These are phyloP conservation scores for Dactylellina leptospora DNA, from an alignment of 2,329 filamentous ascomycete species.

Conservation along the genomic window DNA sequence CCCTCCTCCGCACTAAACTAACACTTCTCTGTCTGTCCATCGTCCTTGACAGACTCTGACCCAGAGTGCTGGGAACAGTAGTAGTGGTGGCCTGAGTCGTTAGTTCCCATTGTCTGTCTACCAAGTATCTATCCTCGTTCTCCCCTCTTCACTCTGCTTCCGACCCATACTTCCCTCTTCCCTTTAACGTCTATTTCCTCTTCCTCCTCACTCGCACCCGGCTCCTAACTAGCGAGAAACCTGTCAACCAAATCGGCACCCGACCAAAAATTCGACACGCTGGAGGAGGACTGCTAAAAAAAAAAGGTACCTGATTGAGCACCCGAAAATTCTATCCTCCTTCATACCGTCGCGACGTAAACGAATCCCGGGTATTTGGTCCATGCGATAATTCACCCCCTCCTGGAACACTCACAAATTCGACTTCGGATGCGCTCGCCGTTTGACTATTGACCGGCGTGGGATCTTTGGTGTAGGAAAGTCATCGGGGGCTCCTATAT, in stretches of 20 bases:
- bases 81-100: slow-evolving; percentile 1
- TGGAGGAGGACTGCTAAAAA: not conserved
- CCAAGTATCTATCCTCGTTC: not conserved
- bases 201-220: slow-evolving; percentile 1
- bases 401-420: not conserved
- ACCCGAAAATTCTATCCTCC: not conserved
- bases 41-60: not conserved
- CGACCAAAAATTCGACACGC: not conserved
- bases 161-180: not conserved
- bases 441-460: not conserved
- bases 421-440: slow-evolving; percentile 22
- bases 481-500: no score
- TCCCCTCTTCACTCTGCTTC: not conserved
- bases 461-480: no score
- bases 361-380: slow-evolving; percentile 17
- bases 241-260: not conserved
- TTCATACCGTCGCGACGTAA: not conserved
- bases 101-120: not conserved
- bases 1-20: not conserved
- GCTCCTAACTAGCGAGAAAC: not conserved
- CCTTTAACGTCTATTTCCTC: not conserved
- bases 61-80: slow-evolving; percentile 1
- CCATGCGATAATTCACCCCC: not conserved
- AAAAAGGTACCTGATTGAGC: not conserved
- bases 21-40: not conserved